Base-by-base conservation (phyloP, 148 eudicot genomes). In the Chenopodium formosanum region DNA sequence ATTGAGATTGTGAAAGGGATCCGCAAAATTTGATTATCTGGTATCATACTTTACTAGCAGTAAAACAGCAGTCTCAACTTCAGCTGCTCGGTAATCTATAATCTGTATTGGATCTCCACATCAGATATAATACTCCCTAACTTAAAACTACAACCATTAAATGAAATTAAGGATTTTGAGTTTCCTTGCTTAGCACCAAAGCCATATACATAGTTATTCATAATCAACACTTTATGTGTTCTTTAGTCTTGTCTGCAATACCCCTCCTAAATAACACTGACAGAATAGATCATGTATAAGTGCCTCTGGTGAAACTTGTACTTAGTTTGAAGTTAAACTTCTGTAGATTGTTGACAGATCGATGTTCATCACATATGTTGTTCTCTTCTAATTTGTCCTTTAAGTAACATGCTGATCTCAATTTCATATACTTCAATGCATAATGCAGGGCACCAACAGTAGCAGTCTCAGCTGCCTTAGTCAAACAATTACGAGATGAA, bases 401-500 rank as follows among this genome's bases (percentile, higher is more conserved):
- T 66, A 9, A n/a, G 14, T 60, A 14, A 11, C 70, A 32, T 77
- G 4, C 20, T 62, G 32, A 62, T 23, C 69, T 53, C 25, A 23
- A 62, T 23, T 56, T 58, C 29, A 25, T 75, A 44, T 76, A 32
- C 44, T 63, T 81, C 34, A 31, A 56, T 32, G 23, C 74, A 62
- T 80, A 52, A 62, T 83, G 70, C 90, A 96, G 99, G 89, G 80
- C 88, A 44, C 83, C 90, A 29, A 83, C 89, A 81, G 91, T 88
- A 70, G 84, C 91, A 76, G 71, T 96, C 66, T 96, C 99, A 79
- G 98, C 99, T 47, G 87, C 95, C 64, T 79, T 96, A 86, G 99
- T 96, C 13, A 96, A 96, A 84, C 98, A 96, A 86, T 77, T 96
- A 48, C 86, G 99, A 34, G 98, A 96, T 53, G 99, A 94, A 84